Evolutionary conservation across 768 basidiomycete genomes (phyloP), one percentile per base, ranked within the genome.

Genomic region (Pleurotus ostreatus): DNA sequence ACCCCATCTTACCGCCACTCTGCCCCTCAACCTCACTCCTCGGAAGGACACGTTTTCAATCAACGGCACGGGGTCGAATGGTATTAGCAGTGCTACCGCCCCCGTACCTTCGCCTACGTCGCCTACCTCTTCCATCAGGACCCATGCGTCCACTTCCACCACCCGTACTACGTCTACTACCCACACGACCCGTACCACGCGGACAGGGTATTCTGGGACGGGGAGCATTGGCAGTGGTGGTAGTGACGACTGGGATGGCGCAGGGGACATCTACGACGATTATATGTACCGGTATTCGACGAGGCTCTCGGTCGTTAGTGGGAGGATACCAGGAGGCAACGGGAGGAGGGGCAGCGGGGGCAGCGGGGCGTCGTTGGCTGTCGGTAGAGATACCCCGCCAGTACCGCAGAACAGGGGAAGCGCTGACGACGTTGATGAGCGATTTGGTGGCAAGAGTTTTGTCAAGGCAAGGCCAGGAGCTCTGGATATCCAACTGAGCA

Each of bases 201-300:
- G 37, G n/a, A 38, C 51, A 9, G 39, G 20, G 9, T 20, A 23
- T 41, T 41, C 22, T n/a, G 40, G n/a, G 15, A 23, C 9, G 11
- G 38, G 11, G 18, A 53, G 39, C 37, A 23, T n/a, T 12, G n/a
- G 34, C 18, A 53, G 51, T 37, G 16, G 9, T 15, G 23, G 12
- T 13, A 40, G 37, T 8, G 73, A 75, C 26, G 73, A 85, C 54
- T 89, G 87, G 82, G 88, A 89, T 53, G 82, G 81, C 20, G 83
- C 80, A 7, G 77, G 76, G 1, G 86, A 89, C 60, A 89, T 92
- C 49, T 92, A 92, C 59, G 89, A 92, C 66, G 81, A 89, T 58
- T 92, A 92, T 65, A 78, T 86, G 20, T 89, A 89, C 60, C 88
- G 51, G 37, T 53, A 53, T 25, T 53, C 51, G 51, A 49, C 87